A percentile compares a stretch with the other conserved stretches of the same genome.
These are phyloP conservation scores for Globisporangium paroecandrum DNA, from an alignment of 352 stramenopile genomes.

Conservation along the genomic window DNA sequence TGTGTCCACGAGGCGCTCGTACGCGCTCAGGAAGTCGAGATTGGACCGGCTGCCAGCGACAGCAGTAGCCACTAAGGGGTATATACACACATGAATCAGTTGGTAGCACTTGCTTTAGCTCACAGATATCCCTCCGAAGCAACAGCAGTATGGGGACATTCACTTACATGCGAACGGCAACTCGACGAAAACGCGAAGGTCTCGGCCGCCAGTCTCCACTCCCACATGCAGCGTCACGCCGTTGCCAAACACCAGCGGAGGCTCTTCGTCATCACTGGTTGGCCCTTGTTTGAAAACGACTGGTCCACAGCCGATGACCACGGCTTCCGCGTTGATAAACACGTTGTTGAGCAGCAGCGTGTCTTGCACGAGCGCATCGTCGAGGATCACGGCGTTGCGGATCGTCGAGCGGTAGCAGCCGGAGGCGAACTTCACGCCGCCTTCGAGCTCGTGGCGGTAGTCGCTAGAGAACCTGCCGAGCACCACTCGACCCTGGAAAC, in stretches of 20 bases:
- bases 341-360: constrained; percentile 49
- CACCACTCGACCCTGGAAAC: constrained; percentile 63
- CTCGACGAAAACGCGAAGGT: constrained; percentile 69
- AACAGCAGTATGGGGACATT: not conserved
- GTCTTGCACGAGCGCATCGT: constrained; percentile 75
- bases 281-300: constrained; percentile 28
- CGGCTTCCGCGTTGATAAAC: constrained; percentile 44
- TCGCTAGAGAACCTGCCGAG: constrained; percentile 47
- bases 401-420: constrained; percentile 73
- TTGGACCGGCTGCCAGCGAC: constrained; percentile 47
- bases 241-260: constrained; percentile 36
- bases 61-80: constrained; percentile 28
- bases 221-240: constrained; percentile 67
- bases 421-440: constrained; percentile 44
- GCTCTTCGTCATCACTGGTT: not conserved
- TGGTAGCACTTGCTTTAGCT: no score
- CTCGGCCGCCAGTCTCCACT: constrained; percentile 75
- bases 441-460: constrained; percentile 40
- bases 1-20: constrained; percentile 47
- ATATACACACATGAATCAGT: not conserved
- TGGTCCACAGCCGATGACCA: constrained; percentile 63
- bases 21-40: constrained; percentile 31
- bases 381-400: constrained; percentile 54
- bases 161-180: constrained; percentile 53
- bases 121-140: no score